phyloP scores from a whole-genome alignment of 305 asterid species.

The Fraxinus xanthoxyloides region DNA sequence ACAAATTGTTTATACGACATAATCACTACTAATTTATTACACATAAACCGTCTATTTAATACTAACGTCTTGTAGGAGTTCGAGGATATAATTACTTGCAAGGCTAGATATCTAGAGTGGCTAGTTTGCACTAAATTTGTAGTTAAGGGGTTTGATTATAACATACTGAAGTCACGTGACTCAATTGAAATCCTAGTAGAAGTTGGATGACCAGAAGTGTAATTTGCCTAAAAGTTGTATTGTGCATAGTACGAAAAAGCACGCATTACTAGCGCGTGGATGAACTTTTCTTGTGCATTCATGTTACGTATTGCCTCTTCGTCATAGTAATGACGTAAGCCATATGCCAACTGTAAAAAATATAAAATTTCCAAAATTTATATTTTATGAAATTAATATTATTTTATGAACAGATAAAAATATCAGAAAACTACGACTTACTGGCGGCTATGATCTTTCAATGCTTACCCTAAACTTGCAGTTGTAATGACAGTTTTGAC shows the following conservation, averaged over 20 bases:
- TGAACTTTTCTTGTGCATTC: not conserved
- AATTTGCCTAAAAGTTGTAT: not conserved
- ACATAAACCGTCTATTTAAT: too few species aligned
- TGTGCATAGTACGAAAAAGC: not conserved
- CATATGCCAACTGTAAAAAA: conserved; percentile 11
- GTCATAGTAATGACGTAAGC: conserved; percentile 24
- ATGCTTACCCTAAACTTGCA: not conserved
- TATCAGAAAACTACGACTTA: not conserved
- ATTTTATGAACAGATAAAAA: not conserved
- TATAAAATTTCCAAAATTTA: not conserved
- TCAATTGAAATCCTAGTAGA: not conserved
- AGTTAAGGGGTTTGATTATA: not conserved
- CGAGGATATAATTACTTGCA: not conserved
- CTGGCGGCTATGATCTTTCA: not conserved
- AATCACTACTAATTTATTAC: not conserved
- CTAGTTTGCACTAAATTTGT: not conserved
- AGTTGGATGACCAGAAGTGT: not conserved
- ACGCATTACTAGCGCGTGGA: conserved; percentile 23
- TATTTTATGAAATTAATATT: too few species aligned
- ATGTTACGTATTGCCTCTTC: conserved; percentile 17
- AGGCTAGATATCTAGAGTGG: not conserved
- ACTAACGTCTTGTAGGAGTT: not conserved
- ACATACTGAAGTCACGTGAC: not conserved
- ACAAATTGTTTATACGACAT: not conserved
- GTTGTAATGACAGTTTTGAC: not conserved